Base-by-base conservation (phyloP, 2,329 filamentous ascomycete genomes). In the Metarhizium anisopliae region DNA sequence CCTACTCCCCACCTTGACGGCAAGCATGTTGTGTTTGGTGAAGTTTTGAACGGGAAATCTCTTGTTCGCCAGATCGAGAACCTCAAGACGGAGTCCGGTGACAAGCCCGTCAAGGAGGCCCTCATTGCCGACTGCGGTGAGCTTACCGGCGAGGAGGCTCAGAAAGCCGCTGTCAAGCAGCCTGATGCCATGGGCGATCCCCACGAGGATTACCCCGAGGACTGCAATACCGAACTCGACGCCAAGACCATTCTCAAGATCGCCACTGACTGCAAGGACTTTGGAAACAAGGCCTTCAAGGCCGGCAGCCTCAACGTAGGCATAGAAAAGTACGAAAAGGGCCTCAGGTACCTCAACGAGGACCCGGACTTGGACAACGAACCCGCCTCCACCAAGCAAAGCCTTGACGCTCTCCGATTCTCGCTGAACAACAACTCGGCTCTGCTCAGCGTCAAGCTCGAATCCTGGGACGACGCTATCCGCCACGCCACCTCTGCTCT, bases 1-100 rank as follows among this genome's bases (percentile, higher is more conserved):
- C 80, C 86, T n/a, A 97, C 94, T 14, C 92, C 91, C 51, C 94
- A 97, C 71, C 83, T 97, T 43, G 92, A 99, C 71, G 84, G 84
- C 70, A 99, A 99, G 80, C 93, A 99, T 74, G 94, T 97, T 50
- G 92, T 99, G 29, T 99, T 96, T 65, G 94, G 94, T 60, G 87
- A 96, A 70, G 93, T 97, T 55, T 82, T 96, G 67, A 88, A 86
- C 59, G 94, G 94, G 67, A 97, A 96, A 80, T 92, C 89, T 59
- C 77, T 96, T 42, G 83, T 97, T 38, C 87, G 94, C 61, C 85
- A 92, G 70, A 85, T 97, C 66, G 94, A 99, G 76, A 94, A 94
- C 72, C 77, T 90, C 59, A 78, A 79, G 54, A 94, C 89, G 2
- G 79, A 86, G 62, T 74, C 80, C 32, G 82, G 81, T 65, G 94